Evolutionary conservation across 225 moss, liverwort and hornwort genomes (phyloP), one percentile per base, ranked within the genome.

Genomic region (Pseudoscleropodium purum): DNA sequence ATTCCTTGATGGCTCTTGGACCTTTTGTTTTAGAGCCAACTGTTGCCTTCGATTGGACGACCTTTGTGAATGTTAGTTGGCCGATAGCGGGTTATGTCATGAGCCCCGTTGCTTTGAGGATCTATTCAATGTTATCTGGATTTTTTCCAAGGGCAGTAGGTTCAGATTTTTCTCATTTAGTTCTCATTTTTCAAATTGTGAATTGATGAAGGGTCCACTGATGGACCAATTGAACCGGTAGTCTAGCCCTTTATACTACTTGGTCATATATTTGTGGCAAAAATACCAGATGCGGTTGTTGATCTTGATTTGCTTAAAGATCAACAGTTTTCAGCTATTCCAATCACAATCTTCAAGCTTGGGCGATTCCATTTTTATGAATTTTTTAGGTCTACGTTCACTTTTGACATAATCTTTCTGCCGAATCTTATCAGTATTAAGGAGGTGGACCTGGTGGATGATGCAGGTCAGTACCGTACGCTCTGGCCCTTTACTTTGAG

Each of bases 381-480:
- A 39, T 41, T 7, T 72, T 31, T 52, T 18, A 37, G 16, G 27
- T 65, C 67, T 84, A 24, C 60, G 19, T 37, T 31, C 82, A 33
- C 30, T 90, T 75, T 79, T 70, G 31, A 63, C 69, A 18, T 51
- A 64, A 29, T 65, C 41, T 27, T 77, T 88, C 43, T 64, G 39
- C 74, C 33, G 36, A 89, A 83, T 61, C 26, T 80, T 66, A 84
- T 85, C 49, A 45, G 54, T 86, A 70, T 89, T 83, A 43, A 83
- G 75, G 86, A 90, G 86, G 83, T 90, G 60, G 81, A 90, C 75
- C 51, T 88, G 77, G 57, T 88, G 90, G 89, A 91, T 89, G 87
- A 43, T 74, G 84, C 84, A 84, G 51, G 72, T 83, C 81, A 81
- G 57, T 85, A 76, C n/a, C 63, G 3, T 76, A 39, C 7, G 33